Conservation (phyloP, 345 rosid genomes). For the Gossypium anomalum region DNA sequence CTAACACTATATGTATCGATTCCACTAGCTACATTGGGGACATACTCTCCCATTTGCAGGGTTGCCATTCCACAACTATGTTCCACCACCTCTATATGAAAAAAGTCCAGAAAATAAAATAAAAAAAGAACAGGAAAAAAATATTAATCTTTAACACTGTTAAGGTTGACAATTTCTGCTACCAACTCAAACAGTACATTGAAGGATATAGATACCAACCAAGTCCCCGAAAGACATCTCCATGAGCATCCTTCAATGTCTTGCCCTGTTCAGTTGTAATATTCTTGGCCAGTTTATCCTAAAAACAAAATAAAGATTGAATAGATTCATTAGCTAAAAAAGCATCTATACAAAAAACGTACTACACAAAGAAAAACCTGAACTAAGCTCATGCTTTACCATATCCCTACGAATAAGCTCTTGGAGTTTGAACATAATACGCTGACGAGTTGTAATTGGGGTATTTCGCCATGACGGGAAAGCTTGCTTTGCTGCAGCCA, state of each 20-base stretch:
- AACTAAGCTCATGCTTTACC: slow-evolving; percentile 33
- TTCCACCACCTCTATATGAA: slow-evolving; percentile 83
- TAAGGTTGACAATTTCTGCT: neutral
- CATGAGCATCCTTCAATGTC: slow-evolving; percentile 94
- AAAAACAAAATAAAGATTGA: neutral
- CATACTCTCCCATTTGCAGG: slow-evolving; percentile 95
- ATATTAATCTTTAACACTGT: neutral
- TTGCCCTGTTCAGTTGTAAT: slow-evolving; percentile 95
- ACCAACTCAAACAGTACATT: slow-evolving; percentile 6
- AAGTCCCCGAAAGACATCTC: slow-evolving; percentile 95
- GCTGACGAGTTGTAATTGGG: slow-evolving; percentile 81
- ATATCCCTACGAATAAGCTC: slow-evolving; percentile 86
- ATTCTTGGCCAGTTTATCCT: slow-evolving; percentile 90
- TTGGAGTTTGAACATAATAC: slow-evolving; percentile 88
- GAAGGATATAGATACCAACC: slow-evolving; percentile 38
- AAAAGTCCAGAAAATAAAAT: neutral
- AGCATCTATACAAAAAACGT: slow-evolving; percentile 5
- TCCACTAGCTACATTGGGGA: slow-evolving; percentile 80
- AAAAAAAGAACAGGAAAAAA: neutral
- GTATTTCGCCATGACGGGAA: slow-evolving; percentile 86
- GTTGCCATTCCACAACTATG: slow-evolving; percentile 98
- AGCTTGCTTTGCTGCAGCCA: slow-evolving; percentile 81
- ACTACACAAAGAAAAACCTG: neutral
- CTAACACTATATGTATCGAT: slow-evolving; percentile 87
- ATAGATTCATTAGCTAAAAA: neutral